Conservation (phyloP, 2,329 filamentous ascomycete genomes). For the Botrytis cinerea region DNA sequence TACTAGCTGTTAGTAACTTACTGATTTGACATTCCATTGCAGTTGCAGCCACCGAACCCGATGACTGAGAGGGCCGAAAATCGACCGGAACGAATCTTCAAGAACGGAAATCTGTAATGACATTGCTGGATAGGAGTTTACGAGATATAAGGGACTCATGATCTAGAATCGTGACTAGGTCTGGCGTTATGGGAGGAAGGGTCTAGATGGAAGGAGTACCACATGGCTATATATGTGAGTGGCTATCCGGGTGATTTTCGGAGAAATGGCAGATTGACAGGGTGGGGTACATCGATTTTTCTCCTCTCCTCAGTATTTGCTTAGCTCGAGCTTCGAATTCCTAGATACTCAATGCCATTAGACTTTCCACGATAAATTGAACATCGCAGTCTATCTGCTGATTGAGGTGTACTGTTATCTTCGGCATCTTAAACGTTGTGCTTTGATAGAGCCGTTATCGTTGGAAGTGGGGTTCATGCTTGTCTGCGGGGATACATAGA, state of each 20-base stretch:
- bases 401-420: background rate
- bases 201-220: background rate
- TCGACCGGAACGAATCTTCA: background rate
- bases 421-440: background rate
- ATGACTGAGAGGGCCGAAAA: background rate
- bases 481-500: slow-evolving; percentile 2
- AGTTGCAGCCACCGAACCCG: background rate
- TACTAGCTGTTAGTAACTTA: background rate
- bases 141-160: background rate
- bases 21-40: no score
- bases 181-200: background rate
- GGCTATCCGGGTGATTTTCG: background rate
- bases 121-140: background rate
- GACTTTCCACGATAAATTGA: background rate
- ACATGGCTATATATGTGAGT: background rate
- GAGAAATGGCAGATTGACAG: background rate
- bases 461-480: slow-evolving; percentile 10
- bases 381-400: background rate
- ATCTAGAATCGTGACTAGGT: background rate
- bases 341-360: background rate
- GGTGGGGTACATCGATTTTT: background rate
- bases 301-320: background rate
- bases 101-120: background rate
- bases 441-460: slow-evolving; percentile 13
- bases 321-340: background rate